Conservation (phyloP, 345 rosid genomes). For the Citrus trifoliata region DNA sequence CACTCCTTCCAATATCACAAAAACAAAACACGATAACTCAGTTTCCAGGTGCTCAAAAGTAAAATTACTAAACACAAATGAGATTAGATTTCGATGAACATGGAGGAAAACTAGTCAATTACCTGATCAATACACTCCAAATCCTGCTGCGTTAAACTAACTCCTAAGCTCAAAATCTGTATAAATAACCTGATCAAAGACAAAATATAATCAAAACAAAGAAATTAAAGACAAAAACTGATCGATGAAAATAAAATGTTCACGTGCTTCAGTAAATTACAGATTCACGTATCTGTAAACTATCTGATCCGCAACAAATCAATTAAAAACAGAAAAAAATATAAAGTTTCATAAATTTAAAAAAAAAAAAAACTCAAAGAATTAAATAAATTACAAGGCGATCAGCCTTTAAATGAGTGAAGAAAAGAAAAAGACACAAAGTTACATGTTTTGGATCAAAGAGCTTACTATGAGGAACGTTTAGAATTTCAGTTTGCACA, state of each 20-base stretch:
- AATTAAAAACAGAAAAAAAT: background rate
- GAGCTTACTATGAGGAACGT: constrained; percentile 18
- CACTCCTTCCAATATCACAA: constrained; percentile 13
- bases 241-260: background rate
- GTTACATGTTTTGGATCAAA: background rate
- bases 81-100: constrained; percentile 18
- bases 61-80: background rate
- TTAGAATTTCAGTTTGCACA: background rate
- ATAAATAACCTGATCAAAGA: constrained; percentile 24
- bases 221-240: background rate
- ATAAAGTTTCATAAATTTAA: background rate
- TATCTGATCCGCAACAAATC: background rate
- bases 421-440: background rate
- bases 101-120: constrained; percentile 6
- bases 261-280: background rate
- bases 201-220: constrained; percentile 9
- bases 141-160: constrained; percentile 2
- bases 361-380: background rate
- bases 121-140: constrained; percentile 46
- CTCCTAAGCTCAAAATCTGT: constrained; percentile 14
- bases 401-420: background rate
- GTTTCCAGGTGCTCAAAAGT: background rate
- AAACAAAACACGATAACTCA: constrained; percentile 12
- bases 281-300: background rate
- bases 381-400: background rate